Conservation (phyloP, 1,284 basidiomycete species). For the Filobasidium uniguttulatum region DNA sequence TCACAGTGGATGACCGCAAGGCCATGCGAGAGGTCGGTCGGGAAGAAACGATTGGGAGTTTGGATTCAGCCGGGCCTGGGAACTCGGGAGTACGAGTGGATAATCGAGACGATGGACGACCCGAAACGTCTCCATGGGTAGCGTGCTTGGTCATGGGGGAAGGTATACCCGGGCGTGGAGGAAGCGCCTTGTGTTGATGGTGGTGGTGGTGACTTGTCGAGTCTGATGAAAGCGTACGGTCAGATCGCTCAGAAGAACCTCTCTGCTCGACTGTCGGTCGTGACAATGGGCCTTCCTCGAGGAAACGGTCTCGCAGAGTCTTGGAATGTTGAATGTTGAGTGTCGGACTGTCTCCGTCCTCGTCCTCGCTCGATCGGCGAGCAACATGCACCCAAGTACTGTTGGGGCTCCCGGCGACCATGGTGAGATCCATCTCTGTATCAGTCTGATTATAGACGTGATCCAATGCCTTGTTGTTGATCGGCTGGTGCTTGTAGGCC, state of each 20-base stretch:
- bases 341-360: not conserved
- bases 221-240: too few relatives aligned
- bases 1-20: too few relatives aligned
- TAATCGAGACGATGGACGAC: not conserved
- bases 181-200: not conserved
- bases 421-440: not conserved
- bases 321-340: not conserved
- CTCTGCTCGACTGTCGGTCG: not conserved
- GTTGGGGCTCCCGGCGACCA: not conserved
- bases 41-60: not conserved
- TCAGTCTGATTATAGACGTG: not conserved
- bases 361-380: not conserved
- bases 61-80: not conserved
- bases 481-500: too few relatives aligned
- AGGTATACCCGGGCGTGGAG: not conserved
- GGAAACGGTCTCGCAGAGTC: not conserved
- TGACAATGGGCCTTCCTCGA: not conserved
- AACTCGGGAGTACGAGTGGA: not conserved
- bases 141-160: not conserved
- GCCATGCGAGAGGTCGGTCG: not conserved
- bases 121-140: not conserved
- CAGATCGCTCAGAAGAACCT: not conserved
- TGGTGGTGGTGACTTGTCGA: not conserved
- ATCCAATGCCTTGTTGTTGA: not conserved
- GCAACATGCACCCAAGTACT: not conserved